Evolutionary conservation across 1,139 yeast genomes (phyloP), one percentile per base, ranked within the genome.

Genomic region (Meyerozyma athensensis): DNA sequence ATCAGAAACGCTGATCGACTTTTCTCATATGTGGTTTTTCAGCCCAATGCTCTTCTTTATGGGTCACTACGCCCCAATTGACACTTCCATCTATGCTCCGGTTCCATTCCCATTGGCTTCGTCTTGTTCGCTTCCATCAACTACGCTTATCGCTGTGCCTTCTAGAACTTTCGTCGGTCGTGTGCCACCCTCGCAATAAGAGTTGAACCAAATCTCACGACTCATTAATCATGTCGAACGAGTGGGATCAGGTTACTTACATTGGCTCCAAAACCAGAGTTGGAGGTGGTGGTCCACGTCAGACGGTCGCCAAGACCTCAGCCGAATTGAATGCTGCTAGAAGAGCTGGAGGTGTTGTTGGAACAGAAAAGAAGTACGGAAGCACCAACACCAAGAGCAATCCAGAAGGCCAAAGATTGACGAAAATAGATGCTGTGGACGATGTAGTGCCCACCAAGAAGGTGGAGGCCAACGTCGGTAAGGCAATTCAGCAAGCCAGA

Each of bases 361-460:
- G 94, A 33, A 90, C 92, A 33, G 98, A 92, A 64, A 92, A 92
- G 79, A 92, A 90, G 65, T 92, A 85, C 63, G 83, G 82, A 37
- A 70, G 84, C 37, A 74, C 87, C 47, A 81, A 79, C 59, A 60
- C 70, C 39, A 76, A 72, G 56, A 69, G 78, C 40, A 81, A 83
- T 53, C 84, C 89, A 26, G 98, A 92, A 58, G 98, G 97, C 39
- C 98, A 94, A 70, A 78, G 95, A 63, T 72, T 92, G 58, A 83
- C 98, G 46, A 92, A 82, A 71, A 76, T 92, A 52, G 98, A 92
- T 61, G 83, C 95, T 58, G 81, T 87, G 38, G 95, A 90, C 54
- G 97, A 90, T 54, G 90, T 92, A 44, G 95, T 89, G 40, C 86
- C 95, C 31, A 95, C 95, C 39, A 85, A 90, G 67, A 94, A 89